Percentiles rank a stretch among this genome's conserved stretches.
These are phyloP conservation scores for Sarocladium kiliense DNA, from an alignment of 2,329 filamentous ascomycete species.

Conservation along the genomic window DNA sequence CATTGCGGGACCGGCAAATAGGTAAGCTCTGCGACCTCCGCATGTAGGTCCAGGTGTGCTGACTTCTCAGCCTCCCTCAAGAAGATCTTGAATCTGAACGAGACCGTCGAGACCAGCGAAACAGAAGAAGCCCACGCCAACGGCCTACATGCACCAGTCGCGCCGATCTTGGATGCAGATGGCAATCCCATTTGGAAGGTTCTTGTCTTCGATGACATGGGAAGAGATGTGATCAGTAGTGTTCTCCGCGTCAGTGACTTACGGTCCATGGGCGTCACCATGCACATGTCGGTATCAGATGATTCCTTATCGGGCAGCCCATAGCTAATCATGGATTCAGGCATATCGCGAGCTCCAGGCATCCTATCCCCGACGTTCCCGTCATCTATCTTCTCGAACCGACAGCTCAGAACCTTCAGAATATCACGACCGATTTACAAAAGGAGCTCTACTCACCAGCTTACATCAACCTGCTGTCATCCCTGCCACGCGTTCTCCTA, in stretches of 20 bases:
- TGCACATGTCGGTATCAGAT: constrained; percentile 68
- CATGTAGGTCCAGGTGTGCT: constrained; percentile 4
- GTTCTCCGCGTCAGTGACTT: constrained; percentile 92
- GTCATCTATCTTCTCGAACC: constrained; percentile 96
- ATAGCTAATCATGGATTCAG: constrained; percentile 36
- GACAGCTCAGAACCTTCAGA: constrained; percentile 70
- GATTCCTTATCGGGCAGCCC: neutral
- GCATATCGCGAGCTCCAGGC: constrained; percentile 74
- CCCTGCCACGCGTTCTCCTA: constrained; percentile 80
- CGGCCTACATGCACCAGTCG: constrained; percentile 60
- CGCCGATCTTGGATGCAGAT: constrained; percentile 78
- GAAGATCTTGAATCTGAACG: constrained; percentile 93
- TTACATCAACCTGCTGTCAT: constrained; percentile 95
- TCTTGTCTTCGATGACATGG: constrained; percentile 86
- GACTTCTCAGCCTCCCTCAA: constrained; percentile 71
- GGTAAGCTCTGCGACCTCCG: constrained; percentile 23
- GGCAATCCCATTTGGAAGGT: constrained; percentile 98
- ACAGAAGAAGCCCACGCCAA: constrained; percentile 60
- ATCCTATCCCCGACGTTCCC: constrained; percentile 92
- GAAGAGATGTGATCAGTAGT: constrained; percentile 93
- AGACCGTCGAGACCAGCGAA: constrained; percentile 55
- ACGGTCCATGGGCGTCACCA: constrained; percentile 89
- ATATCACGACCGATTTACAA: constrained; percentile 80
- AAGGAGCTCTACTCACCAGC: constrained; percentile 87
- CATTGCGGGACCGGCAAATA: constrained; percentile 47